A percentile compares a stretch with the other conserved stretches of the same genome.
phyloP scores from a whole-genome alignment of 2,329 filamentous ascomycete species.

The Aspergillus thermomutatus region DNA sequence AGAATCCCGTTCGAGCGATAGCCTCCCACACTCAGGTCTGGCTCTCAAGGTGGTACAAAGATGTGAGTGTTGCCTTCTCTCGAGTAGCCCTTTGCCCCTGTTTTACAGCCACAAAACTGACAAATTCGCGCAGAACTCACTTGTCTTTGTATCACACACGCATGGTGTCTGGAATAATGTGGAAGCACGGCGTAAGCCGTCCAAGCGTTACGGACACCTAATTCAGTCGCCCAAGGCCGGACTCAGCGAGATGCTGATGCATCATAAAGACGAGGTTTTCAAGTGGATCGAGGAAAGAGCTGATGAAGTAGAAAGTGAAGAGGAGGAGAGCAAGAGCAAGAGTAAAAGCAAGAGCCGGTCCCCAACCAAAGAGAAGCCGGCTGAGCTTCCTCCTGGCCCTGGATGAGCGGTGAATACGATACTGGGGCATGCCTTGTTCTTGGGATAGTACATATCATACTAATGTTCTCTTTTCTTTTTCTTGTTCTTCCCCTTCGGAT shows the following conservation, averaged over 20 bases:
- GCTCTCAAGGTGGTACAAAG: slow-evolving; percentile 77
- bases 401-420: slow-evolving; percentile 1
- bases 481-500: neutral
- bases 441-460: neutral
- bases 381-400: slow-evolving; percentile 2
- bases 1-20: slow-evolving; percentile 70
- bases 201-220: slow-evolving; percentile 57
- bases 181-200: slow-evolving; percentile 54
- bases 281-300: slow-evolving; percentile 43
- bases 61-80: slow-evolving; percentile 37
- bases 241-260: slow-evolving; percentile 56
- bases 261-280: slow-evolving; percentile 51
- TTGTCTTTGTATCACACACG: slow-evolving; percentile 70
- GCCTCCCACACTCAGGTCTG: slow-evolving; percentile 69
- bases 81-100: neutral
- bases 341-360: slow-evolving; percentile 13
- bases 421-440: neutral
- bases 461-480: neutral
- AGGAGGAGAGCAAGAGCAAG: slow-evolving; percentile 19
- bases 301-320: slow-evolving; percentile 22
- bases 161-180: slow-evolving; percentile 73
- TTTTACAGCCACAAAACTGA: slow-evolving; percentile 2
- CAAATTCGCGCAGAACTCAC: slow-evolving; percentile 56
- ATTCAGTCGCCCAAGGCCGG: slow-evolving; percentile 43
- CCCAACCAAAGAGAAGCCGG: slow-evolving; percentile 10